Evolutionary conservation across 495 filamentous ascomycete genomes (phyloP).

Genomic region (Cercophora sp.): DNA sequence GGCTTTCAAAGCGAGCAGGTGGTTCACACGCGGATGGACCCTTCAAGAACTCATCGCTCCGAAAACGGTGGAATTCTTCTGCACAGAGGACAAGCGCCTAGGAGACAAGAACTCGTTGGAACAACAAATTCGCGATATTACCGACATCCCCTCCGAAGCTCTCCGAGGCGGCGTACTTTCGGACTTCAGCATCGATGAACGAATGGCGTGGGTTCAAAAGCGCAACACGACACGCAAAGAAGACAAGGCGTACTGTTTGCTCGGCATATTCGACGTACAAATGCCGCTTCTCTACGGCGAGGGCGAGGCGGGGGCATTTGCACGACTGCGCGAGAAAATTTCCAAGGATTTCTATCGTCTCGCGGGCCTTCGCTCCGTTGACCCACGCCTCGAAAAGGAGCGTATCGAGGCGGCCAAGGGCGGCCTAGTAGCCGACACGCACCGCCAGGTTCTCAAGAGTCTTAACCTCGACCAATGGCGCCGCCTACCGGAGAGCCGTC

Average conservation of each 20-base stretch:
- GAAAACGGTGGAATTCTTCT: neutral
- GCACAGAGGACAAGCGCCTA: neutral
- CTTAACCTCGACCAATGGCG: slow-evolving; percentile 30
- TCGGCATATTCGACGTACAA: neutral
- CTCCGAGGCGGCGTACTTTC: neutral
- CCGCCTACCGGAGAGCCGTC: slow-evolving; percentile 20
- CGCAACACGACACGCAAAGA: neutral
- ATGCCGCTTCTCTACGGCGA: neutral
- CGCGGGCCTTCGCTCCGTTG: neutral
- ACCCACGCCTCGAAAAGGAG: slow-evolving; percentile 9
- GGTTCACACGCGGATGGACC: neutral
- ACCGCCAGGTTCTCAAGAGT: slow-evolving; percentile 41
- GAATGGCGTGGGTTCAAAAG: neutral
- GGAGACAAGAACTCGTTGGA: neutral
- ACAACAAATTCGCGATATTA: neutral
- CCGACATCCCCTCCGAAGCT: neutral
- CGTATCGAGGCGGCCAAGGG: slow-evolving; percentile 33
- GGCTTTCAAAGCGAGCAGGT: neutral
- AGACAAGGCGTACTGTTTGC: neutral
- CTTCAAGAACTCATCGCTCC: slow-evolving; percentile 3
- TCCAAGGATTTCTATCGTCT: neutral
- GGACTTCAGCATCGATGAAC: neutral
- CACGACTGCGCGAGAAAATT: neutral
- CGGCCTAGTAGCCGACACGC: slow-evolving; percentile 38
- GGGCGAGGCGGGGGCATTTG: neutral